Base-by-base conservation (phyloP, 345 rosid species). In the Turritis glabra region DNA sequence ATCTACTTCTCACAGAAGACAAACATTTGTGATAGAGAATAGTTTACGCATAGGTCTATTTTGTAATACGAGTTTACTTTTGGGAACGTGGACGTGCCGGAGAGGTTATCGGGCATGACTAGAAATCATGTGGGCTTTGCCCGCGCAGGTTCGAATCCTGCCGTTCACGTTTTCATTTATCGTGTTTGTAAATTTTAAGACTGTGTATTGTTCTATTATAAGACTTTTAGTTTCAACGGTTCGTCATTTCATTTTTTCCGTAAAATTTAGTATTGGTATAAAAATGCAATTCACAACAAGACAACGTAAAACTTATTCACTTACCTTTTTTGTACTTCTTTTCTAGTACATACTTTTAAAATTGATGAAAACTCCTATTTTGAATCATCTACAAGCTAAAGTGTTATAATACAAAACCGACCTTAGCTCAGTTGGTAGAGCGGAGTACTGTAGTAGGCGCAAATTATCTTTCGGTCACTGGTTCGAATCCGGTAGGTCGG, bases 391-490 rank as follows among this genome's bases (percentile, higher is more conserved):
- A 44, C 5, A 17, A 2, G 22, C 22, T 17, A 44, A 7, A 44
- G 1, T 44, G 10, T 17, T 14, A 11, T 22, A 10, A 21, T 11
- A 50, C 15, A 21, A 7, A 21, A 44, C 88, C 88, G 89, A 84
- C 88, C 84, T 89, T 89, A 85, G 91, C 97, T 93, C 87, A 89
- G 93, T 85, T 93, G 96, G 92, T 51, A 90, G 93, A 86, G 97
- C 90, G 89, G 98, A 91, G 92, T 94, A 91, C 96, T 89, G 92
- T 93, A 91, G 92, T 85, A 0, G 80, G 29, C 1, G 67, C 70
- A 50, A 26, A 52, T 26, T 14, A 81, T 79, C 76, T 86, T 85
- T 86, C 82, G 86, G 86, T 86, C 88, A 80, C 84, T 67, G 82
- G 84, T 83, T 86, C 88, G 85, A 86, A 81, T 86, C 80, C 89